These are phyloP conservation scores for Fomitopsis betulina DNA, from an alignment of 1,284 basidiomycete genomes.

Conservation along the genomic window DNA sequence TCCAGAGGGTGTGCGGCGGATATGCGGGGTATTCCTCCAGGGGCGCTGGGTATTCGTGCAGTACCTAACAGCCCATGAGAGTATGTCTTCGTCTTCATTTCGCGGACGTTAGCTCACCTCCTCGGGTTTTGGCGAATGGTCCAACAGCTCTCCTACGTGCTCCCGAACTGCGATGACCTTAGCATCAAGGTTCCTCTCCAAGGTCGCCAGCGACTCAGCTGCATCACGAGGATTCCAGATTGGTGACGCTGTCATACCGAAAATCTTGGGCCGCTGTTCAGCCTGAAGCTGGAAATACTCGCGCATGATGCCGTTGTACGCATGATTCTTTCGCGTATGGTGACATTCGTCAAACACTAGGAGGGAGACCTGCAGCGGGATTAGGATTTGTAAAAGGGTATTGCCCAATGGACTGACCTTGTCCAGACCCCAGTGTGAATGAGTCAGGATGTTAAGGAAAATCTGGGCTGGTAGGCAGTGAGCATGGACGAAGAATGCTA, in stretches of 20 bases:
- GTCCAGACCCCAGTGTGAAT: conserved; percentile 72
- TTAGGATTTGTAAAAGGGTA: not conserved
- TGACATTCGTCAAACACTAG: conserved; percentile 84
- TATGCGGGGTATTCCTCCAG: conserved; percentile 46
- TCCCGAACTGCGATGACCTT: conserved; percentile 70
- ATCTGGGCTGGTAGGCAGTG: conserved; percentile 59
- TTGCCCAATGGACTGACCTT: conserved; percentile 33
- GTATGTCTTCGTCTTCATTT: not conserved
- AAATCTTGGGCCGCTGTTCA: conserved; percentile 65
- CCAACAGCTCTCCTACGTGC: conserved; percentile 57
- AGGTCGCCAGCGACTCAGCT: conserved; percentile 47
- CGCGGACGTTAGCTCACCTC: conserved; percentile 42
- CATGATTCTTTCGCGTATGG: conserved; percentile 73
- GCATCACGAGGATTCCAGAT: conserved; percentile 74
- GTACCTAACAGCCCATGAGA: conserved; percentile 36
- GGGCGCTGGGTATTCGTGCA: conserved; percentile 51
- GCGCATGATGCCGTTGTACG: conserved; percentile 77
- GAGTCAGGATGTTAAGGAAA: conserved; percentile 71
- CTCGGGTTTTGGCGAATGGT: conserved; percentile 56
- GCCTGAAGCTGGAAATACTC: conserved; percentile 59
- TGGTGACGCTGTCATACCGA: conserved; percentile 86
- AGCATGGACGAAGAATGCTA: not conserved
- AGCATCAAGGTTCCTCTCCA: conserved; percentile 70
- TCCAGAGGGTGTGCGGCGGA: conserved; percentile 49
- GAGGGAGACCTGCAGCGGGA: conserved; percentile 52